Conservation (phyloP, 2,329 filamentous ascomycete species). For the Westerdykella ornata region DNA sequence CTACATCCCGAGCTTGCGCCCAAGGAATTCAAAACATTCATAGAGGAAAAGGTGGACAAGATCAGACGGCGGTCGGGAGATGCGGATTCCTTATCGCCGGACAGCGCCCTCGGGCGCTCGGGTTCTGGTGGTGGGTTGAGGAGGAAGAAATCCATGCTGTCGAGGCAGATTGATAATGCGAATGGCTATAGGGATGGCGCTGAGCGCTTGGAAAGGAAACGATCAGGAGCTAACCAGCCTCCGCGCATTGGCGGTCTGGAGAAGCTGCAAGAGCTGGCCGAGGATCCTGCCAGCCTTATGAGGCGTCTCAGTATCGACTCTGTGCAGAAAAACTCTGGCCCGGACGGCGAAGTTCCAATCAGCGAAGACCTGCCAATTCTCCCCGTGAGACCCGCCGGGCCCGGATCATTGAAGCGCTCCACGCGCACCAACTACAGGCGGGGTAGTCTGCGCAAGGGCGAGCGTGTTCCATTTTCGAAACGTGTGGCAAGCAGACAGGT, state of each 20-base stretch:
- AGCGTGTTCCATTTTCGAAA: constrained; percentile 68
- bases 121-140: constrained; percentile 56
- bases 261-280: constrained; percentile 63
- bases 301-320: constrained; percentile 58
- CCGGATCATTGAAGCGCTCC: constrained; percentile 76
- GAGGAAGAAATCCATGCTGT: constrained; percentile 93
- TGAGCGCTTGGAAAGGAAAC: constrained; percentile 68
- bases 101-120: constrained; percentile 49
- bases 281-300: constrained; percentile 66
- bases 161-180: constrained; percentile 76
- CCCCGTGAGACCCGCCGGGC: constrained; percentile 64
- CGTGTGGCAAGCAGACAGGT: constrained; percentile 56
- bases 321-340: constrained; percentile 38
- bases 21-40: constrained; percentile 91
- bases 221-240: constrained; percentile 48
- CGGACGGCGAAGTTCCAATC: constrained; percentile 34
- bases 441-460: constrained; percentile 75
- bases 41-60: constrained; percentile 86
- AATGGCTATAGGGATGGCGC: constrained; percentile 76
- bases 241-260: constrained; percentile 42
- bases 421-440: constrained; percentile 88
- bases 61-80: constrained; percentile 77
- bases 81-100: constrained; percentile 55
- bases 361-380: constrained; percentile 79
- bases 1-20: constrained; percentile 92